Evolutionary conservation across 208 protist genomes (phyloP), one percentile per base, ranked within the genome.

Genomic region (Leishmania braziliensis): DNA sequence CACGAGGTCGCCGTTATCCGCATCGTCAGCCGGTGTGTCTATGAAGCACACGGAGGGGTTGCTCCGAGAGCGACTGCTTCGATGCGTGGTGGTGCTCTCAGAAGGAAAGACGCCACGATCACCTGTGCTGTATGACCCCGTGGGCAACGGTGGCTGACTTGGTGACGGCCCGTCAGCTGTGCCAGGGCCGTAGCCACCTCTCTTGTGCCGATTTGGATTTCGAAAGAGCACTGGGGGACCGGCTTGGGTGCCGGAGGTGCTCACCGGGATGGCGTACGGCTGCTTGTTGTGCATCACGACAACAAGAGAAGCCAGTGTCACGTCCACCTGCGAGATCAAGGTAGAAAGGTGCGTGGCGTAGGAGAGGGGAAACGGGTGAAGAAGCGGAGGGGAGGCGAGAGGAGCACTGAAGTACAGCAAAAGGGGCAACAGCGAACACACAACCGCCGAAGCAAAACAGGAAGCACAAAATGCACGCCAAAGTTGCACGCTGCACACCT

Each of bases 111-210:
- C 3, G 26, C 36, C 33, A 36, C 5, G 10, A 23, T 2, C 33
- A 54, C 53, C 48, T 54, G 48, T 39, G 50, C 4, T 26, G 51
- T 54, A 29, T 6, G 71, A 60, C 71, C 6, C 69, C n/a, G 4
- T 0, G 16, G 23, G 9, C 3, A 33, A 33, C 51, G 50, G 18
- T 36, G 71, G 0, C 29, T 16, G 26, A 26, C 29, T 60, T 14
- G 5, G 51, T 62, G 26, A 60, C 71, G 29, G 16, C n/a, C 71
- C 51, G 36, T 75, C 71, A 5, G 60, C 71, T 14, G 71, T 83
- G 73, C 79, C 79, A 9, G 79, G 73, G 1, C 79, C 79, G 63
- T 83, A 83, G 50, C 73, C 79, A 10, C 70, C 39, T 14, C 79
- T 63, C 43, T 68, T 78, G 12, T 3, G 33, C 1, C 79, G 72